Evolutionary conservation across 352 stramenopile species (phyloP), one percentile per base, ranked within the genome.

Genomic region (Plasmopara halstedii): DNA sequence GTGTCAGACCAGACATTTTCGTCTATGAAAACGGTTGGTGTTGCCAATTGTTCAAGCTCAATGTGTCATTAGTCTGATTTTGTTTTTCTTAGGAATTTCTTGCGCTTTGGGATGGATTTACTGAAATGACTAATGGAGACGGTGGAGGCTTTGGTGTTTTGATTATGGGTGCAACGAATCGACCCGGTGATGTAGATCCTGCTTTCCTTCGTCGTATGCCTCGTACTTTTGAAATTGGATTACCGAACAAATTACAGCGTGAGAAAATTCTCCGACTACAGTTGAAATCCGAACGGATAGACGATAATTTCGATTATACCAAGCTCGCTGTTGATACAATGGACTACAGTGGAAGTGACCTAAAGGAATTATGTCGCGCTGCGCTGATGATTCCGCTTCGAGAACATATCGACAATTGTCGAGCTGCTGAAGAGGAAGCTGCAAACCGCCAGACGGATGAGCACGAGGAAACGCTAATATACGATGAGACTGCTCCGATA

Each of bases 81-180:
- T 48, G 29, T 10, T 40, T 27, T 8, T 62, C 36, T 33, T 25
- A 88, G 76, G 95, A 98, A 78, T 98, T 99, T 64, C 74, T 99
- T 64, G 96, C 92, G n/a, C 70, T 98, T 8, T 98, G 95, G 95
- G 95, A 99, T 58, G 95, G 95, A 20, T 90, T 99, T 36, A 87
- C 67, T n/a, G 78, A 94, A 48, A 73, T 89, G 46, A 77, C 55
- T 32, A 83, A 54, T 13, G 73, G 57, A 27, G 63, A 91, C 11
- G 64, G 69, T 35, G 46, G 42, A 20, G 83, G 76, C 41, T 91
- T 87, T 53, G 85, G 85, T 35, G 91, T 99, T 32, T 93, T 99
- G 50, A 85, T 99, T 14, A 76, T 99, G 50, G 96, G 94, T 17
- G 95, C 95, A 2, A 99, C 95, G 0, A 99, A 99, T 63, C 86